Conservation (phyloP, 1,139 yeast species). For the Suhomyces yuchorum region DNA sequence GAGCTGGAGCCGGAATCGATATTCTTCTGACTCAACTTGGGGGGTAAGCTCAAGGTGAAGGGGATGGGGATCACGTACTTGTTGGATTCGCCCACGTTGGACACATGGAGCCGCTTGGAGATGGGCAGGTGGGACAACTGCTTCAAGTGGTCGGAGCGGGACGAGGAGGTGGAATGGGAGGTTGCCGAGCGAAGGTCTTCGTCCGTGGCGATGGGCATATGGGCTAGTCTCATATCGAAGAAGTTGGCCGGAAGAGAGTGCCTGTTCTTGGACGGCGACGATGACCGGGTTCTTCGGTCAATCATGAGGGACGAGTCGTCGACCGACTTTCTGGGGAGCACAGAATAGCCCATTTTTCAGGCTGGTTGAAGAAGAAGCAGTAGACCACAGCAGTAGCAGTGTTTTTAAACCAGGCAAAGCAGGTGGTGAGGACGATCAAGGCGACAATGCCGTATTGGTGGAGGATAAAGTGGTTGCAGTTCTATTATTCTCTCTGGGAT, state of each 20-base stretch:
- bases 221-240: slow-evolving; percentile 28
- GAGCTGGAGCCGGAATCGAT: slow-evolving; percentile 4
- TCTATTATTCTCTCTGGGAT: slow-evolving; percentile 6
- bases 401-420: neutral
- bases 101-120: slow-evolving; percentile 41
- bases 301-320: slow-evolving; percentile 22
- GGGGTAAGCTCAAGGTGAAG: slow-evolving; percentile 45
- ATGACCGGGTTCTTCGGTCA: slow-evolving; percentile 33
- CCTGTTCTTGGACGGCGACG: slow-evolving; percentile 34
- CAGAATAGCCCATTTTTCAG: slow-evolving; percentile 8
- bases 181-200: slow-evolving; percentile 26
- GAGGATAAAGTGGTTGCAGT: slow-evolving; percentile 13
- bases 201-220: slow-evolving; percentile 23
- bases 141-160: slow-evolving; percentile 31
- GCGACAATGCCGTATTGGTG: slow-evolving; percentile 5
- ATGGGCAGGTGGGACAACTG: slow-evolving; percentile 40
- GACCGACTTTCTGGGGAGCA: slow-evolving; percentile 16
- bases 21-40: slow-evolving; percentile 40
- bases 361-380: neutral
- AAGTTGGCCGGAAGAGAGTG: slow-evolving; percentile 28
- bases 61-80: slow-evolving; percentile 49
- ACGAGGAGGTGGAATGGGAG: slow-evolving; percentile 16
- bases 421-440: neutral
- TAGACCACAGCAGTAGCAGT: neutral
- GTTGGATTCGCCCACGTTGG: slow-evolving; percentile 24